Percentiles rank a stretch among this genome's conserved stretches.
Conservation (phyloP, 2,329 filamentous ascomycete species). For the Colletotrichum coccodes region DNA sequence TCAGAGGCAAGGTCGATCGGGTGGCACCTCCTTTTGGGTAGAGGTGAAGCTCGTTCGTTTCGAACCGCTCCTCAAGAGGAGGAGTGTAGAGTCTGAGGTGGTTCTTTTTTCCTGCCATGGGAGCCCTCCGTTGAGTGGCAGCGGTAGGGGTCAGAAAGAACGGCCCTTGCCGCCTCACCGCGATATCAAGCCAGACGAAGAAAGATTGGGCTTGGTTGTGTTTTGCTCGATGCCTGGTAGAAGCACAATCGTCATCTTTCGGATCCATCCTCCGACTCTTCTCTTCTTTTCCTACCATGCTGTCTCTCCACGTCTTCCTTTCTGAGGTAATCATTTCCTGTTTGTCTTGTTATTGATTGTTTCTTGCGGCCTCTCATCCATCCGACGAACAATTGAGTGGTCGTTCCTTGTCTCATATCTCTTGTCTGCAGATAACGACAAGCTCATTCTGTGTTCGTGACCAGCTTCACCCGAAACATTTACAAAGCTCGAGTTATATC, state of each 20-base stretch:
- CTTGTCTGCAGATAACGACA: conserved; percentile 21
- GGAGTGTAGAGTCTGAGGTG: not conserved
- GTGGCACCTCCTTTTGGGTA: conserved; percentile 15
- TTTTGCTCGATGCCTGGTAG: conserved; percentile 16
- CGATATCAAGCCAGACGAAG: conserved; percentile 3
- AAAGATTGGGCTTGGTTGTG: conserved; percentile 22
- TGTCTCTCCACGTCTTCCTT: not conserved
- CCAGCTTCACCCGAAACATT: conserved; percentile 13
- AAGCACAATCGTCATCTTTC: conserved; percentile 33
- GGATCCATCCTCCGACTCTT: conserved; percentile 24
- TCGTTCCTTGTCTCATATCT: conserved; percentile 6
- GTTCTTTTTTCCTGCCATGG: not conserved
- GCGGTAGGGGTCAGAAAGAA: conserved; percentile 7
- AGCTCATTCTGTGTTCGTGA: conserved; percentile 15
- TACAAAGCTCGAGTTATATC: conserved; percentile 24
- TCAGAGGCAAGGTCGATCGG: conserved; percentile 14
- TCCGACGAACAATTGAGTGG: not conserved
- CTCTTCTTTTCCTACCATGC: not conserved
- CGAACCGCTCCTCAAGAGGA: conserved; percentile 10
- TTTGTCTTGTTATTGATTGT: conserved; percentile 6
- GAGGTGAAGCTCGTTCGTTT: conserved; percentile 13
- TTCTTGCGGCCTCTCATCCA: conserved; percentile 22
- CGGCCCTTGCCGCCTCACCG: conserved; percentile 24
- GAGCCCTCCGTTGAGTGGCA: conserved; percentile 26
- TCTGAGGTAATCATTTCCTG: conserved; percentile 24